Evolutionary conservation across 257 asterid genomes (phyloP), one percentile per base, ranked within the genome.

Genomic region (Penstemon barbatus): DNA sequence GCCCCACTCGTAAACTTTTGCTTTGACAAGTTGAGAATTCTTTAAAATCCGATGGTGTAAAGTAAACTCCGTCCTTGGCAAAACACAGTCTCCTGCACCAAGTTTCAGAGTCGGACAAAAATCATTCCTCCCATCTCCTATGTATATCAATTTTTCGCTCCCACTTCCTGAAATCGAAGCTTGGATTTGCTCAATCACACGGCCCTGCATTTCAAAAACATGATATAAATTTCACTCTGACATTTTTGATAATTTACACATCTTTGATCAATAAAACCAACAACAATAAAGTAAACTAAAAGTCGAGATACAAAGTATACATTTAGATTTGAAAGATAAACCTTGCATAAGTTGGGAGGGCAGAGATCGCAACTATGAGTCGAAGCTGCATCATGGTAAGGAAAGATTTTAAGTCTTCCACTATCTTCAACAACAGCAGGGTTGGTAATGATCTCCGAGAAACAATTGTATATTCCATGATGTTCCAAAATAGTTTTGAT

Each of bases 281-380:
- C 56, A 41, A 7, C 36, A 33, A 10, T 46, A 6, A 41, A 71
- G 15, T 61, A 13, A 40, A 41, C 8, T 54, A 49, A 38, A 70
- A 8, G 44, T 70, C 54, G 45, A 65, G 8, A 40, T 63, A 15
- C 63, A 61, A 13, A 6, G 9, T 4, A 10, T 8, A 48, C 13
- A n/a, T n/a, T 61, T 6, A 58, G 57, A 75, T 5, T 53, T 39
- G 0, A 50, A 57, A n/a, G 42, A 48, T 0, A 36, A 76, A 89
- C 97, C 96, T 91, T 91, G 87, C 98, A 91, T 75, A 91, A 69
- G 77, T 89, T 89, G 64, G 87, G 82, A 65, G 98, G 96, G 76
- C 96, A 91, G 12, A 81, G 89, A 75, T 60, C 49, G 65, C 96
- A 91, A 53, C 83, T 80, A 71, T 89, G 91, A 65, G 79, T 57